Conservation (phyloP, 2,329 filamentous ascomycete genomes). For the Myotisia sp. region DNA sequence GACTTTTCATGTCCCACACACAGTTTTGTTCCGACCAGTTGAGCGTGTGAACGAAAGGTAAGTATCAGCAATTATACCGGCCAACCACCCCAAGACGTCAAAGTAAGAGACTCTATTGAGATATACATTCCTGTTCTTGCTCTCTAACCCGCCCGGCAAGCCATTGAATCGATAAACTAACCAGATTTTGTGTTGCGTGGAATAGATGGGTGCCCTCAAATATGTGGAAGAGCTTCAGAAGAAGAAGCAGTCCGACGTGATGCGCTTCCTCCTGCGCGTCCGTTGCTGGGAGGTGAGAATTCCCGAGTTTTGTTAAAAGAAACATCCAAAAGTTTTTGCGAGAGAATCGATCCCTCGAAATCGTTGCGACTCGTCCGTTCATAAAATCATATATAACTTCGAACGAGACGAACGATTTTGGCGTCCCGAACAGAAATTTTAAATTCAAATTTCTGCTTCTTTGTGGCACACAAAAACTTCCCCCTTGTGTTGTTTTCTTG, state of each 20-base stretch:
- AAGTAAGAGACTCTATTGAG: slow-evolving; percentile 23
- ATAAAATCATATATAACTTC: no score
- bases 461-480: slow-evolving; percentile 11
- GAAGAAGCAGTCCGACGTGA: slow-evolving; percentile 99
- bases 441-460: slow-evolving; percentile 13
- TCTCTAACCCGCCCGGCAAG: neutral
- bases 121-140: slow-evolving; percentile 1
- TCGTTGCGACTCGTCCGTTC: slow-evolving; percentile 1
- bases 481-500: slow-evolving; percentile 26
- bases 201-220: slow-evolving; percentile 97
- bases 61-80: slow-evolving; percentile 31
- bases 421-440: slow-evolving; percentile 8
- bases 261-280: slow-evolving; percentile 98
- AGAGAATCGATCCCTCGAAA: slow-evolving; percentile 4
- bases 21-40: slow-evolving; percentile 22
- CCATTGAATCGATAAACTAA: slow-evolving; percentile 3
- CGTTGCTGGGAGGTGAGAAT: slow-evolving; percentile 91
- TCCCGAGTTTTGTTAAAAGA: no score
- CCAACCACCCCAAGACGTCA: slow-evolving; percentile 32
- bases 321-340: no score
- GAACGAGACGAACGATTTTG: slow-evolving; percentile 2
- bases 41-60: slow-evolving; percentile 22
- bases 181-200: slow-evolving; percentile 6
- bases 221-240: slow-evolving; percentile 99
- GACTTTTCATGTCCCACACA: slow-evolving; percentile 31